Evolutionary conservation across 192 early-diverging fungal species (phyloP).

Genomic region (Backusella mclennaniae): DNA sequence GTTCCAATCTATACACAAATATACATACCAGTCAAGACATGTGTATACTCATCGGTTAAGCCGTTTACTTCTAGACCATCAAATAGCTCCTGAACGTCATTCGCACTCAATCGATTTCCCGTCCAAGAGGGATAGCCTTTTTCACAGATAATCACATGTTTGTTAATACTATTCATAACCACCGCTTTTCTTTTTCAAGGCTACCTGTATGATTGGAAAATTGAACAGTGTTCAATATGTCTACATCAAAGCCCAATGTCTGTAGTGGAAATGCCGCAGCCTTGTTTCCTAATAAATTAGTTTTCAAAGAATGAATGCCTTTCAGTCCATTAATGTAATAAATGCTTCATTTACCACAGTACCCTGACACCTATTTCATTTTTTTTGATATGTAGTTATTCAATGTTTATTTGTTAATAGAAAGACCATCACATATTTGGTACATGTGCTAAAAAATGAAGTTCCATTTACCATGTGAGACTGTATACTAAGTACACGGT

Average conservation of each 20-base stretch:
- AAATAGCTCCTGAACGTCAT: conserved; percentile 66
- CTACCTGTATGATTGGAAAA: conserved; percentile 90
- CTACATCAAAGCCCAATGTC: conserved; percentile 87
- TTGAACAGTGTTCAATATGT: conserved; percentile 90
- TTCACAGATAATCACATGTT: neutral
- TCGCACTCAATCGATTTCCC: conserved; percentile 64
- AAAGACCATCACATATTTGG: neutral
- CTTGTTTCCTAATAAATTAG: conserved; percentile 79
- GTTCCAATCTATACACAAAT: neutral
- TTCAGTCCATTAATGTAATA: neutral
- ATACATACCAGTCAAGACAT: conserved; percentile 71
- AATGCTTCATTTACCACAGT: conserved; percentile 36
- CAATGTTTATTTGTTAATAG: neutral
- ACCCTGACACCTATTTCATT: conserved; percentile 41
- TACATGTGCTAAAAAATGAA: neutral
- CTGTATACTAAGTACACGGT: conserved; percentile 48
- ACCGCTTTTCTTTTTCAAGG: neutral
- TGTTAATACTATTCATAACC: neutral
- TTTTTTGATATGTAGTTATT: neutral
- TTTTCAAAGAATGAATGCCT: conserved; percentile 20
- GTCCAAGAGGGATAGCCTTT: conserved; percentile 73
- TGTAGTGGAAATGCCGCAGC: conserved; percentile 92
- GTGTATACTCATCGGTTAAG: conserved; percentile 68
- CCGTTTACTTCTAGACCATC: conserved; percentile 74
- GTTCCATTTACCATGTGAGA: conserved; percentile 43